A percentile compares a stretch with the other conserved stretches of the same genome.
Evolutionary conservation across 1,284 basidiomycete genomes (phyloP).

Genomic region (Psilocybe mexicana): DNA sequence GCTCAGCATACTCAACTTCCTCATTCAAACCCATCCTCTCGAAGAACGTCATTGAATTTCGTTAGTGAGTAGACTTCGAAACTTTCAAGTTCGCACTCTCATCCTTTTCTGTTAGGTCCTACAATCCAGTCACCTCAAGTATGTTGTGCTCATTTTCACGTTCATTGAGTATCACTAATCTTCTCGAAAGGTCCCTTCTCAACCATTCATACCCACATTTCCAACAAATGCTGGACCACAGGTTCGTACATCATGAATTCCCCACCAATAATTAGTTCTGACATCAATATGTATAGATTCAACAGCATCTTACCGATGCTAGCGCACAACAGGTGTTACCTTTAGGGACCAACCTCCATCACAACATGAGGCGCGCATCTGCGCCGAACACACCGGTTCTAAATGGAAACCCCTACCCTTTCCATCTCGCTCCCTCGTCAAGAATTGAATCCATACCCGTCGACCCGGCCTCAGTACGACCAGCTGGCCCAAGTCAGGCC

Average conservation of each 20-base stretch:
- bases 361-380: background rate
- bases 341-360: background rate
- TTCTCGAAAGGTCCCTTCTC: background rate
- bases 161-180: background rate
- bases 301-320: background rate
- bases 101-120: background rate
- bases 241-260: background rate
- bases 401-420: constrained; percentile 3
- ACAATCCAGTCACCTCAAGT: background rate
- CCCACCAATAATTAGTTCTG: background rate
- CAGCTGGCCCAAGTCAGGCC: background rate
- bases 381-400: background rate
- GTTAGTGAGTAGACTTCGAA: constrained; percentile 1
- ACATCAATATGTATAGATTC: background rate
- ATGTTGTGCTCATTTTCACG: background rate
- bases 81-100: background rate
- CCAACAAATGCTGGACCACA: background rate
- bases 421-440: background rate
- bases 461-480: background rate
- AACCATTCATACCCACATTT: background rate
- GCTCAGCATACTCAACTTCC: constrained; percentile 4
- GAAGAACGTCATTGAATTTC: constrained; percentile 7
- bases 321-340: background rate
- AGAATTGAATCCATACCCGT: background rate
- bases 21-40: constrained; percentile 5